Percentiles rank a stretch among this genome's conserved stretches.
Conservation (phyloP, 225 moss, liverwort and hornwort genomes). For the Pseudisothecium myosuroides region DNA sequence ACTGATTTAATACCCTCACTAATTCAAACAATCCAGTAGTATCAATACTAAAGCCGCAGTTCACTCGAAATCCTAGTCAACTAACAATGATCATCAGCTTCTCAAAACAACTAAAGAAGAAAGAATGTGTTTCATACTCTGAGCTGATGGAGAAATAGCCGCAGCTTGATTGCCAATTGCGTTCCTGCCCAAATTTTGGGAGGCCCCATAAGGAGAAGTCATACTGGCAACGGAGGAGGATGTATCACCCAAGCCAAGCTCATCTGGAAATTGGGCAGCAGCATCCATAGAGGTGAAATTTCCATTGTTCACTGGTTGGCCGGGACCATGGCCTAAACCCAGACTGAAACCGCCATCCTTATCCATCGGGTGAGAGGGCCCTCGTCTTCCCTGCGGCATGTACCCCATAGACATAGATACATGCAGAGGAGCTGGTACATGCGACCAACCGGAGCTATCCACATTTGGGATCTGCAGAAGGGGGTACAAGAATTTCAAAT, state of each 20-base stretch:
- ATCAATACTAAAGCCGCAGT: background rate
- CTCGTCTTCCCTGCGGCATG: constrained; percentile 81
- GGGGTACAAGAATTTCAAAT: background rate
- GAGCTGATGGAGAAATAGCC: constrained; percentile 28
- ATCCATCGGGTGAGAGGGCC: constrained; percentile 64
- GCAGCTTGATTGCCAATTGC: constrained; percentile 38
- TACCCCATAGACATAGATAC: constrained; percentile 80
- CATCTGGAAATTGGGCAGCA: constrained; percentile 99
- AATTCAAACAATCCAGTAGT: background rate
- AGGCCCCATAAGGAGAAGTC: constrained; percentile 50
- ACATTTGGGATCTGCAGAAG: constrained; percentile 77
- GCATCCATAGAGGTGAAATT: constrained; percentile 75
- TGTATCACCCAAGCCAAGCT: constrained; percentile 93
- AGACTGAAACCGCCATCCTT: constrained; percentile 69
- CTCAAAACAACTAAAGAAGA: background rate
- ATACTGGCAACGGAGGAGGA: constrained; percentile 65
- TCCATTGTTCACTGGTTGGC: constrained; percentile 42
- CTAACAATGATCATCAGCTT: background rate
- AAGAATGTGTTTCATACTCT: constrained; percentile 15
- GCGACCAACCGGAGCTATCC: constrained; percentile 88
- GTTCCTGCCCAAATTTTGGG: constrained; percentile 56
- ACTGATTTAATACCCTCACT: background rate
- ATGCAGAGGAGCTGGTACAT: constrained; percentile 75
- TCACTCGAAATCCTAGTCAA: background rate
- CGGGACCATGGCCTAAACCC: constrained; percentile 39